Percentiles rank a stretch among this genome's conserved stretches.
Conservation (phyloP, 1,139 yeast species). For the Saccharomyces pastorianus region DNA sequence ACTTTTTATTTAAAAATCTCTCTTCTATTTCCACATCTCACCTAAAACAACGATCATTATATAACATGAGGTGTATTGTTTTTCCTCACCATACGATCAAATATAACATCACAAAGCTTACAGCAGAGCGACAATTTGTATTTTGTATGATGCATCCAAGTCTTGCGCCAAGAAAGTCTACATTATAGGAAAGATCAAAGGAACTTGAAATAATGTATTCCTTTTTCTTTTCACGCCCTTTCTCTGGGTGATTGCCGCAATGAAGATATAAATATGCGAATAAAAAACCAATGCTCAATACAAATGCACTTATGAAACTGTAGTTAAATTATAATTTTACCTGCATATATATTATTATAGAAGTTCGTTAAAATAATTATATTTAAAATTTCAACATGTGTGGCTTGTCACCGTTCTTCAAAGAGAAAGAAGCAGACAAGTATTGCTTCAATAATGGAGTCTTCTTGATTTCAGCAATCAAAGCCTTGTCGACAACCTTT, state of each 20-base stretch:
- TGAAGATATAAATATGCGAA: neutral
- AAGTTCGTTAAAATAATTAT: neutral
- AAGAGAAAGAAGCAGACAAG: conserved; percentile 93
- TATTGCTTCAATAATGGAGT: conserved; percentile 97
- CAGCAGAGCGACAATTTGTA: neutral
- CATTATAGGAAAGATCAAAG: neutral
- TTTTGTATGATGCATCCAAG: neutral
- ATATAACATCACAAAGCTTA: neutral
- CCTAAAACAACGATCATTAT: neutral
- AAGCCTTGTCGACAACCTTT: conserved; percentile 91
- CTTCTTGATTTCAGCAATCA: conserved; percentile 91
- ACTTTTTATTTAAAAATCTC: neutral
- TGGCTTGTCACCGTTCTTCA: conserved; percentile 98
- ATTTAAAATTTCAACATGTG: conserved; percentile 93
- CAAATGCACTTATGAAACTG: neutral
- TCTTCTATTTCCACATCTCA: too few relatives aligned
- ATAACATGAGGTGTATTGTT: neutral
- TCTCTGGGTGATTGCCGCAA: neutral
- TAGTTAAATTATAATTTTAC: neutral
- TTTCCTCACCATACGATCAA: neutral
- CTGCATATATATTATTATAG: conserved; percentile 1
- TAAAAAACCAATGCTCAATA: neutral
- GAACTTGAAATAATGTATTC: neutral
- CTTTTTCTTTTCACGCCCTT: neutral
- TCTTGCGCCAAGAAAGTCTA: neutral